A percentile compares a stretch with the other conserved stretches of the same genome.
These are phyloP conservation scores for Malassezia vespertilionis DNA, from an alignment of 1,284 basidiomycete species.

Conservation along the genomic window DNA sequence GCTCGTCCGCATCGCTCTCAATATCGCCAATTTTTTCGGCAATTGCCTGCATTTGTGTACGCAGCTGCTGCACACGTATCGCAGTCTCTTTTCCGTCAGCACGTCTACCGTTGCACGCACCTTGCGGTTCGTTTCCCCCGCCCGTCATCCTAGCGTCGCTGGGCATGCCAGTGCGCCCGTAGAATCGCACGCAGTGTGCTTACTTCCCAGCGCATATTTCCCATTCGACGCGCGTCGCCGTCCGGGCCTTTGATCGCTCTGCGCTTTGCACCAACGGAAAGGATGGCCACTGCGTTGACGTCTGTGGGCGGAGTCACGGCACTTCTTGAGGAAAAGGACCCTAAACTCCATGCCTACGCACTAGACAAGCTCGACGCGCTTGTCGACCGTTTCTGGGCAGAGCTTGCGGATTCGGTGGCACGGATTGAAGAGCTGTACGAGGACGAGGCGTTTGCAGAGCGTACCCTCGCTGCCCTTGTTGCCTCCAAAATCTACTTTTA, in stretches of 20 bases:
- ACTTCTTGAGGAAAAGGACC: slow-evolving; percentile 43
- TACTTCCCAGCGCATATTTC: slow-evolving; percentile 8
- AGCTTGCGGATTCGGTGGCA: slow-evolving; percentile 44
- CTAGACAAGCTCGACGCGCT: slow-evolving; percentile 41
- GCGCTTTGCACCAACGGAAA: slow-evolving; percentile 9
- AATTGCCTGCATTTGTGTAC: slow-evolving; percentile 39
- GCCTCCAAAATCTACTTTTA: slow-evolving; percentile 47
- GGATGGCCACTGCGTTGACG: slow-evolving; percentile 13
- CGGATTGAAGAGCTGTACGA: slow-evolving; percentile 46
- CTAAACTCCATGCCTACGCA: slow-evolving; percentile 43
- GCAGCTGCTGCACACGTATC: slow-evolving; percentile 27
- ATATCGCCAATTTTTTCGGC: slow-evolving; percentile 44
- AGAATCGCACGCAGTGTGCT: no score
- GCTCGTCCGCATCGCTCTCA: slow-evolving; percentile 44
- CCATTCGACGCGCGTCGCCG: slow-evolving; percentile 2
- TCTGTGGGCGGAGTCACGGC: slow-evolving; percentile 38
- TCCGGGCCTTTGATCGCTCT: slow-evolving; percentile 4
- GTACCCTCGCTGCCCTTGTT: slow-evolving; percentile 43
- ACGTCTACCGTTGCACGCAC: background rate
- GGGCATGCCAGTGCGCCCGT: no score
- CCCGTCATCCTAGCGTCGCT: background rate
- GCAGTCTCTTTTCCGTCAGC: slow-evolving; percentile 23
- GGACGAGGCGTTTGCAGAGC: slow-evolving; percentile 36
- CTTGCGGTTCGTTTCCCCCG: background rate
- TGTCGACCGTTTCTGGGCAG: slow-evolving; percentile 45